phyloP scores from a whole-genome alignment of 805 yeast species.

The Clavispora carvajalis region DNA sequence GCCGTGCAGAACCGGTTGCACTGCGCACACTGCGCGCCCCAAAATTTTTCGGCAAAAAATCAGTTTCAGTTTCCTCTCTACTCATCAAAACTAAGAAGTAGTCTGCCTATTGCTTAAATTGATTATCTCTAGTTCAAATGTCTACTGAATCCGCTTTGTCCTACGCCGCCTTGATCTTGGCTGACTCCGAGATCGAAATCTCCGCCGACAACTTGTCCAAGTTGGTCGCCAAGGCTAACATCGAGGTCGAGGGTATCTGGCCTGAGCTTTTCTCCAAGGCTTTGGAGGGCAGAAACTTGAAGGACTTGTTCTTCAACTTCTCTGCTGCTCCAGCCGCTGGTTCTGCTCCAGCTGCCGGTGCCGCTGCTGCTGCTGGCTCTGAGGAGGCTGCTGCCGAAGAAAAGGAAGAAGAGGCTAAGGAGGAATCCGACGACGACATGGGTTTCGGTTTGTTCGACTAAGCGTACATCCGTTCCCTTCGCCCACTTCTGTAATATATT shows the following conservation, averaged over 20 bases:
- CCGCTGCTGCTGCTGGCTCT: constrained; percentile 30
- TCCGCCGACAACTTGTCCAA: constrained; percentile 40
- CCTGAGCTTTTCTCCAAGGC: constrained; percentile 45
- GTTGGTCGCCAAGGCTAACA: constrained; percentile 38
- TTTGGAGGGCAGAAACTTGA: constrained; percentile 42
- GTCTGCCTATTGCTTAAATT: constrained; percentile 46
- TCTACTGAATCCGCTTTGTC: constrained; percentile 46
- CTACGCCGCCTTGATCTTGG: constrained; percentile 47
- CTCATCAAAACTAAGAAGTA: constrained; percentile 37
- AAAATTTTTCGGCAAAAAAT: constrained; percentile 4
- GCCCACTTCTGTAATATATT: constrained; percentile 2
- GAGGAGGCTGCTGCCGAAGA: constrained; percentile 30
- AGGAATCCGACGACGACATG: constrained; percentile 37
- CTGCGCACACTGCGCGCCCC: background rate
- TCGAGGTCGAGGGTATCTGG: constrained; percentile 44
- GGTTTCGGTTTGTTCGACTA: constrained; percentile 44
- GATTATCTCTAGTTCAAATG: constrained; percentile 47
- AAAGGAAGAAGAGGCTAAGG: constrained; percentile 23
- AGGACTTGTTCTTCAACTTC: constrained; percentile 46
- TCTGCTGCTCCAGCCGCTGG: constrained; percentile 41
- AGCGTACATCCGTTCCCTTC: constrained; percentile 4
- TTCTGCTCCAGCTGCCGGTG: constrained; percentile 33
- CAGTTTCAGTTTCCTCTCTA: constrained; percentile 3
- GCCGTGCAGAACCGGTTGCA: background rate
- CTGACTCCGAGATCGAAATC: constrained; percentile 44